Evolutionary conservation across 1,139 yeast species (phyloP), one percentile per base, ranked within the genome.

Genomic region (Scheffersomyces cryptocercus): DNA sequence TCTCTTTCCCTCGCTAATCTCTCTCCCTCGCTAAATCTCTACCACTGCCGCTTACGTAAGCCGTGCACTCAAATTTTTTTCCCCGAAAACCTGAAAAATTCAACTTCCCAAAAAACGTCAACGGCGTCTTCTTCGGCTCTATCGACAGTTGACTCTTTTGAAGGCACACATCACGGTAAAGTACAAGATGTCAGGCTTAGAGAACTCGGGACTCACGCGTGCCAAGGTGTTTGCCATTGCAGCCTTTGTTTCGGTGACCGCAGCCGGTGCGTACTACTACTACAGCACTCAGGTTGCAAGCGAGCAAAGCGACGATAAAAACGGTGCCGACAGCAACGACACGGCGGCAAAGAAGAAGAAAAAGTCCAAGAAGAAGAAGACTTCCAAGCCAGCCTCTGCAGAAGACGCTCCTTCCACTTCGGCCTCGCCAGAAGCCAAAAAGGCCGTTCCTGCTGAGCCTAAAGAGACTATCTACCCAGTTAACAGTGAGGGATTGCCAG

Each of bases 231-330:
- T 20, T 20, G 26, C 26, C 26, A 20, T 20, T 20, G 26, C 26
- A 20, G 26, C 26, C 26, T 20, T 20, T 20, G 35, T 20, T 10
- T 15, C 35, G 11, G 76, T 77, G 39, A 72, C 84, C 37, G 81
- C 85, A 29, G 81, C 79, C 40, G 82, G 81, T n/a, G 84, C 85
- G 38, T 77, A 79, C 39, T 76, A 75, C 54, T 79, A 77, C 55
- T 76, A 77, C 50, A 67, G 65, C 45, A 73, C 68, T 48, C 62
- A 63, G 37, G 48, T 58, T 58, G 40, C 44, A 49, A 28, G 49
- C 9, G 38, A 34, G 28, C 33, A 26, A 39, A 36, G 54, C 40
- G 43, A 44, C 42, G 50, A 42, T 36, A 49, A 43, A 33, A 38
- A 56, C 41, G 29, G 43, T 28, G 44, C 53, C 38, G 39, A 52